phyloP scores from a whole-genome alignment of 23 red algal species.

The Pyropia yezoensis region DNA sequence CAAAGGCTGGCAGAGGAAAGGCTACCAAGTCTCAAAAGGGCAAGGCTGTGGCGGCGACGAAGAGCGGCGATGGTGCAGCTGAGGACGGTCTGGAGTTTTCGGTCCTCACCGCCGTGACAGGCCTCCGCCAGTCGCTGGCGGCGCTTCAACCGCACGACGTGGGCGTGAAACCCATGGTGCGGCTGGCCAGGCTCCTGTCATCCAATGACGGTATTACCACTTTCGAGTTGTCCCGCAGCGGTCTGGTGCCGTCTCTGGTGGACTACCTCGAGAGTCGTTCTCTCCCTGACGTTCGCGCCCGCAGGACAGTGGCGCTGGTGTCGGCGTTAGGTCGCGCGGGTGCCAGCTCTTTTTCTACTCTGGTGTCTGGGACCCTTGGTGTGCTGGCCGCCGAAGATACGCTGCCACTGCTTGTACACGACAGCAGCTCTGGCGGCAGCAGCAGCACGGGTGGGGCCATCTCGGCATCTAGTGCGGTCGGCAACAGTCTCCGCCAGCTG shows the following conservation, averaged over 20 bases:
- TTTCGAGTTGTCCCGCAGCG: slow-evolving; percentile 65
- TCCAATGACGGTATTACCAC: slow-evolving; percentile 28
- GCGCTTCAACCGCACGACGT: not conserved
- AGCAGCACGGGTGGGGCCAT: slow-evolving; percentile 1
- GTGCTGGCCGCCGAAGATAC: slow-evolving; percentile 49
- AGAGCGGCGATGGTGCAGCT: too few relatives aligned
- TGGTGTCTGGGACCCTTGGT: slow-evolving; percentile 27
- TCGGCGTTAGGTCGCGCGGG: slow-evolving; percentile 17
- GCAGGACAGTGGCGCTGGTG: slow-evolving; percentile 13
- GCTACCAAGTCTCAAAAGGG: too few relatives aligned
- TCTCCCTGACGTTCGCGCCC: slow-evolving; percentile 1
- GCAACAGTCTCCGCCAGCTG: slow-evolving; percentile 62
- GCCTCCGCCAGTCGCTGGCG: too few relatives aligned
- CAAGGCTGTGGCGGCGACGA: too few relatives aligned
- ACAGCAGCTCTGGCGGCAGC: slow-evolving; percentile 6
- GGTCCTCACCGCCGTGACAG: too few relatives aligned
- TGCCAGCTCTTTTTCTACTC: slow-evolving; percentile 19
- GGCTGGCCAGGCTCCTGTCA: slow-evolving; percentile 23
- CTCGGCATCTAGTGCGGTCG: not conserved
- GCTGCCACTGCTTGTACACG: slow-evolving; percentile 23
- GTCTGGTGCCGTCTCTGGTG: slow-evolving; percentile 41
- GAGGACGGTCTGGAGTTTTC: too few relatives aligned
- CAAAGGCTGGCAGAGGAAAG: too few relatives aligned
- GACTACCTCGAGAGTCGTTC: slow-evolving; percentile 21
- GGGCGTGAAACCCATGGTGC: slow-evolving; percentile 10